A percentile compares a stretch with the other conserved stretches of the same genome.
Conservation (phyloP, 2,329 filamentous ascomycete species). For the Leptosphaerulina australis region DNA sequence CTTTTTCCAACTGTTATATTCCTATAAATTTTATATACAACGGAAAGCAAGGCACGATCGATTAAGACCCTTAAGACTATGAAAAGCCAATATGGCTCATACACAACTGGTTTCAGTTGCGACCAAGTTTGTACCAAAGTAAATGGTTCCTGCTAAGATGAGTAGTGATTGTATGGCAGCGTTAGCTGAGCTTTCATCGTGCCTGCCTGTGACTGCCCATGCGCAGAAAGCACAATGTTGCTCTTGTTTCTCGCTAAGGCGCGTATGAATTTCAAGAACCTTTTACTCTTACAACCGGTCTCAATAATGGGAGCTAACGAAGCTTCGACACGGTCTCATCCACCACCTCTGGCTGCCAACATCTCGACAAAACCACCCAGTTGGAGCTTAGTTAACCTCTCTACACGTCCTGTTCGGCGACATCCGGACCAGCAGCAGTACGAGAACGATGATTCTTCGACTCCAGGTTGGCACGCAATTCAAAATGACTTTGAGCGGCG, state of each 20-base stretch:
- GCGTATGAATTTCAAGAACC: background rate
- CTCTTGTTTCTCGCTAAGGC: background rate
- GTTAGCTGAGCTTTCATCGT: background rate
- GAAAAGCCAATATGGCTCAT: background rate
- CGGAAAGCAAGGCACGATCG: too few relatives aligned
- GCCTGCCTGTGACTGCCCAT: background rate
- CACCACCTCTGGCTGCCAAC: background rate
- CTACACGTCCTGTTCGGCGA: background rate
- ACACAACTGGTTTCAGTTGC: background rate
- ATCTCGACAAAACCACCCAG: background rate
- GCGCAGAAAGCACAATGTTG: background rate
- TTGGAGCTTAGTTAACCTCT: background rate
- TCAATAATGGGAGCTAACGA: background rate
- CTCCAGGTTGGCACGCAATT: background rate
- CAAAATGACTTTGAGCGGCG: constrained; percentile 12
- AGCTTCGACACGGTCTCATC: background rate
- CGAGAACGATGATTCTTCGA: background rate
- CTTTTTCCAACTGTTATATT: too few relatives aligned
- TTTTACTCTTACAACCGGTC: too few relatives aligned
- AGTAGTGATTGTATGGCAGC: background rate
- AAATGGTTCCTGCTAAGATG: background rate
- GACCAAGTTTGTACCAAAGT: background rate
- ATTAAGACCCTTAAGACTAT: too few relatives aligned
- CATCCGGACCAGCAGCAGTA: background rate
- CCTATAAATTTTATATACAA: too few relatives aligned